A percentile compares a stretch with the other conserved stretches of the same genome.
phyloP scores from a whole-genome alignment of 768 basidiomycete species.

The Sarcodon sp. region DNA sequence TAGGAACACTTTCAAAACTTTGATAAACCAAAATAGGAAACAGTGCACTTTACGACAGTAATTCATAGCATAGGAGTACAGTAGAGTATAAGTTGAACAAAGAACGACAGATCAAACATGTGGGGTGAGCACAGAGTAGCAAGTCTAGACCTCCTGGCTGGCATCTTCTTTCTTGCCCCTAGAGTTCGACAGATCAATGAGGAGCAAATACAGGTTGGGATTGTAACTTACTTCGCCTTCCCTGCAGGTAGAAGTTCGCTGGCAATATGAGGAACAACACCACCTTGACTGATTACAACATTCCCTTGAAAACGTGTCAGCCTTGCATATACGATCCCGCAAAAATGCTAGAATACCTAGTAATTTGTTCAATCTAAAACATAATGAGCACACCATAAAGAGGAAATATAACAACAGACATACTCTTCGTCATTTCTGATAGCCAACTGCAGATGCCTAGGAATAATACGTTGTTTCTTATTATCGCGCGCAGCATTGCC shows the following conservation, averaged over 20 bases:
- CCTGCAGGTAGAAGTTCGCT: conserved; percentile 28
- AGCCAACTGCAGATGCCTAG: conserved; percentile 64
- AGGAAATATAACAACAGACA: conserved; percentile 8
- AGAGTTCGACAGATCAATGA: conserved; percentile 14
- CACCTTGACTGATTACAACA: conserved; percentile 67
- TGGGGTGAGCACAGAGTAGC: not conserved
- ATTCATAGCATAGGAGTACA: not conserved
- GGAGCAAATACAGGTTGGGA: too few relatives aligned
- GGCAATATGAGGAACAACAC: conserved; percentile 55
- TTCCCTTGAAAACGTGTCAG: conserved; percentile 8
- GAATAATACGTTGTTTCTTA: conserved; percentile 75
- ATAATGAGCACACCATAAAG: not conserved
- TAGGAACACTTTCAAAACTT: not conserved
- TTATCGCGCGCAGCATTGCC: conserved; percentile 71
- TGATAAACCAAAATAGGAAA: not conserved
- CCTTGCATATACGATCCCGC: not conserved
- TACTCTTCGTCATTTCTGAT: conserved; percentile 70
- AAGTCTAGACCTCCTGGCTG: conserved; percentile 32
- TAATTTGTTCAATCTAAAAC: conserved; percentile 37
- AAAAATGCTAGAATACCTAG: conserved; percentile 17
- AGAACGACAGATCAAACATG: not conserved
- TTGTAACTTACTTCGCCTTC: too few relatives aligned
- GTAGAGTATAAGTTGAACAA: not conserved
- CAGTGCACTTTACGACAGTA: not conserved
- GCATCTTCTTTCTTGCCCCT: conserved; percentile 36